Evolutionary conservation across 768 basidiomycete species (phyloP).

Genomic region (Rhodotorula toruloides): DNA sequence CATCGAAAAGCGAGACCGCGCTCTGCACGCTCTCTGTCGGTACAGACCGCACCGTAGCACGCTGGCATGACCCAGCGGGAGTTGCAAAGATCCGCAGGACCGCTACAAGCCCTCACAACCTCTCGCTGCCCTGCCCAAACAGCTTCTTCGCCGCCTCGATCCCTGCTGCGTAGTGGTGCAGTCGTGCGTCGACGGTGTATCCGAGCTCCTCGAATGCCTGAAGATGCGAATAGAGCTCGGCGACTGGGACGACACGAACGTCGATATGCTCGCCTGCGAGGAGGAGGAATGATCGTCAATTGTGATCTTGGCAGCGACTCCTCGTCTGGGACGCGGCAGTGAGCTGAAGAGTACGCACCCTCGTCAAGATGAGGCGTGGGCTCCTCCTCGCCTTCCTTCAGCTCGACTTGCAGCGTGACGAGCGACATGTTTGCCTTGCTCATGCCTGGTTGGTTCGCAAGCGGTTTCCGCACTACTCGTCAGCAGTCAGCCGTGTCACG

Average conservation of each 20-base stretch:
- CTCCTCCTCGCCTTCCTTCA: slow-evolving; percentile 53
- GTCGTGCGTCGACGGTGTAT: slow-evolving; percentile 47
- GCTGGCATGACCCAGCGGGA: too few species aligned
- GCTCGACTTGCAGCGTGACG: slow-evolving; percentile 56
- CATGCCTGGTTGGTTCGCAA: slow-evolving; percentile 60
- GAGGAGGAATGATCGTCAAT: slow-evolving; percentile 35
- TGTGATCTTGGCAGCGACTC: too few species aligned
- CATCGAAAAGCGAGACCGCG: too few species aligned
- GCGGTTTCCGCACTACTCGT: slow-evolving; percentile 5
- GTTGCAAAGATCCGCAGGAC: too few species aligned
- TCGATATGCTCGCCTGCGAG: slow-evolving; percentile 69
- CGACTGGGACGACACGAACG: slow-evolving; percentile 63
- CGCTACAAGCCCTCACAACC: background rate
- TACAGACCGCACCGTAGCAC: too few species aligned
- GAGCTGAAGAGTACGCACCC: too few species aligned
- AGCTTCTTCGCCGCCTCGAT: slow-evolving; percentile 21
- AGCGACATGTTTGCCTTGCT: slow-evolving; percentile 89
- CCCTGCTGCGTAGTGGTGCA: slow-evolving; percentile 62
- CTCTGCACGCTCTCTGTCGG: too few species aligned
- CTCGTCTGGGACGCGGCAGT: too few species aligned
- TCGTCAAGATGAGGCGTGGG: slow-evolving; percentile 70
- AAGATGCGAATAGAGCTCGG: slow-evolving; percentile 60
- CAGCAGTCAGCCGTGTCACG: background rate
- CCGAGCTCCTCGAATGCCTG: slow-evolving; percentile 52
- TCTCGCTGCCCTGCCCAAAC: background rate